Percentiles rank a stretch among this genome's conserved stretches.
These are phyloP conservation scores for Teunomyces barrocoloradensis DNA, from an alignment of 805 yeast genomes.

Conservation along the genomic window DNA sequence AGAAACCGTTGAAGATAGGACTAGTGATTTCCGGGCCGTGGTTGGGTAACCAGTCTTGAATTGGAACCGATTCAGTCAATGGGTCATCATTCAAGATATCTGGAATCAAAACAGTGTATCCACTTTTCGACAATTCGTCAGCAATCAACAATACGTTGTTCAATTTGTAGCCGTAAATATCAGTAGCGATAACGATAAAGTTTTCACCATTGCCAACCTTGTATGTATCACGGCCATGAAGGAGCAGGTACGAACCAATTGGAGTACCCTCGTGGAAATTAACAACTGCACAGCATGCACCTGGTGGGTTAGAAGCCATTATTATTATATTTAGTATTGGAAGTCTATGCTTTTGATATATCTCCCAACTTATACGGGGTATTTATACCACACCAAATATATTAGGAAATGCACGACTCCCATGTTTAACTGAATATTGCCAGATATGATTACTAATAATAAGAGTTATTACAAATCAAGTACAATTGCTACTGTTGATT, in stretches of 20 bases:
- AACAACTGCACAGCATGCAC: constrained; percentile 21
- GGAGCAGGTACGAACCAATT: constrained; percentile 16
- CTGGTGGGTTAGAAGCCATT: constrained; percentile 15
- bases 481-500: too few relatives aligned
- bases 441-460: too few relatives aligned
- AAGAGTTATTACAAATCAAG: too few relatives aligned
- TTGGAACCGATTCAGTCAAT: neutral
- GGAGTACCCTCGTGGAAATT: constrained; percentile 29
- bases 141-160: constrained; percentile 29
- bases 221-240: constrained; percentile 27
- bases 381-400: too few relatives aligned
- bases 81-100: constrained; percentile 30
- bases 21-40: constrained; percentile 11
- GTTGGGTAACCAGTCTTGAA: constrained; percentile 7
- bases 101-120: constrained; percentile 23
- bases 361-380: too few relatives aligned
- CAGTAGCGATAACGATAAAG: constrained; percentile 25
- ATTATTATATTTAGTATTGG: neutral
- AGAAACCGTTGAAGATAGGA: constrained; percentile 11
- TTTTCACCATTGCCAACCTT: constrained; percentile 21
- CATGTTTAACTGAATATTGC: too few relatives aligned
- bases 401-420: too few relatives aligned
- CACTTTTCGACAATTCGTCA: constrained; percentile 16
- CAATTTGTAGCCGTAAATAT: constrained; percentile 27
- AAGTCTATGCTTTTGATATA: neutral